phyloP scores from a whole-genome alignment of 371 early-diverging fungal species.

The Rhizopus arrhizus region DNA sequence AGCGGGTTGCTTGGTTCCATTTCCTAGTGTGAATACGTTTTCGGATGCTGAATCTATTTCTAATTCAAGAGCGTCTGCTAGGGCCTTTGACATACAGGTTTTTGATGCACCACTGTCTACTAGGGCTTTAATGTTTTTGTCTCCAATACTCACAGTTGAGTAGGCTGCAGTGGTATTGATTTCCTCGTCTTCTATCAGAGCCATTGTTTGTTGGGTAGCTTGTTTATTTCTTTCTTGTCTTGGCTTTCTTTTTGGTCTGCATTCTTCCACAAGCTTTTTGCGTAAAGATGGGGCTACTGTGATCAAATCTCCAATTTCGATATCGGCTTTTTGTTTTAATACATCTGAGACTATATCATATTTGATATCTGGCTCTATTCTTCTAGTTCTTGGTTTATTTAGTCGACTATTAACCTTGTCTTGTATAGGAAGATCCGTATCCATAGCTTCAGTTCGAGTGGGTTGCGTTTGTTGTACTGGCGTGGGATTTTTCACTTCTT shows the following conservation, averaged over 20 bases:
- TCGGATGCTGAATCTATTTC: constrained; percentile 2
- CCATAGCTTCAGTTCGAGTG: no score
- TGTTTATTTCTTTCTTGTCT: neutral
- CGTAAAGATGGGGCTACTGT: neutral
- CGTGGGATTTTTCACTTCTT: no score
- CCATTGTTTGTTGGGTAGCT: neutral
- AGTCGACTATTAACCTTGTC: no score
- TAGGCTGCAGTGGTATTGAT: constrained; percentile 7
- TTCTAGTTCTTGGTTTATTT: no score
- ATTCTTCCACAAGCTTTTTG: neutral
- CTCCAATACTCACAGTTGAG: neutral
- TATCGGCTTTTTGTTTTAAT: constrained; percentile 4
- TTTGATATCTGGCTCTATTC: no score
- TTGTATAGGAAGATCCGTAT: no score
- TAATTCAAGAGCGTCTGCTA: neutral
- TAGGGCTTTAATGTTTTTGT: neutral
- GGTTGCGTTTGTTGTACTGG: no score
- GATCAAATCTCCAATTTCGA: neutral
- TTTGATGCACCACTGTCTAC: constrained; percentile 2
- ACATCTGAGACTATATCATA: neutral
- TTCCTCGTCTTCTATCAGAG: constrained; percentile 2
- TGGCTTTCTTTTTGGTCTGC: neutral
- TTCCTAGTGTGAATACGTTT: constrained; percentile 5
- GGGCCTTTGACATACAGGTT: constrained; percentile 3
- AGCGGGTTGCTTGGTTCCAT: constrained; percentile 12